Conservation (phyloP, 176 grass and related monocot species). For the Olyra latifolia region DNA sequence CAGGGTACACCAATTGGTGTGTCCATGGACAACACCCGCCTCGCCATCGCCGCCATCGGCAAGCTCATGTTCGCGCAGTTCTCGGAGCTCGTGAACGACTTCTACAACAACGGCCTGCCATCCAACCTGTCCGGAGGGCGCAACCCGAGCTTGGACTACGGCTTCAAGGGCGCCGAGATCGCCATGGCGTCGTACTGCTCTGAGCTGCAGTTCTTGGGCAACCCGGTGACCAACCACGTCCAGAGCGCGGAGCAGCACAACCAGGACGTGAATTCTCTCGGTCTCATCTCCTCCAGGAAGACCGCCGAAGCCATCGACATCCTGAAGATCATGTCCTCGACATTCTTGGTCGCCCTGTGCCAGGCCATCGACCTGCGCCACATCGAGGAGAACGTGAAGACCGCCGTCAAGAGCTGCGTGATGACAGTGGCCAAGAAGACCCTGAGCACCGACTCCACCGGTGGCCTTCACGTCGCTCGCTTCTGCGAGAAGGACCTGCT, state of each 20-base stretch:
- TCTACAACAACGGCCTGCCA: slow-evolving; percentile 81
- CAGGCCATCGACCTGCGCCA: slow-evolving; percentile 71
- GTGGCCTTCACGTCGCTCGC: slow-evolving; percentile 47
- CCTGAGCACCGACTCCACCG: slow-evolving; percentile 41
- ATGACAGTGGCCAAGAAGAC: slow-evolving; percentile 59
- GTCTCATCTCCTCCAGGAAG: slow-evolving; percentile 75
- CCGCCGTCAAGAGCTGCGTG: slow-evolving; percentile 53
- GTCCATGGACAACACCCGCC: slow-evolving; percentile 84
- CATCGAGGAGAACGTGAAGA: slow-evolving; percentile 68
- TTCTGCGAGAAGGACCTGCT: slow-evolving; percentile 70
- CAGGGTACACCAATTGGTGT: slow-evolving; percentile 86
- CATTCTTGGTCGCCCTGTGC: slow-evolving; percentile 67
- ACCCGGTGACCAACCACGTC: slow-evolving; percentile 88
- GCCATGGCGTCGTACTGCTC: slow-evolving; percentile 90
- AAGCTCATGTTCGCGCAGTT: slow-evolving; percentile 93
- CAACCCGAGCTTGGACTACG: slow-evolving; percentile 86
- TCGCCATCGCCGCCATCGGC: slow-evolving; percentile 72
- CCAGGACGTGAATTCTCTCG: slow-evolving; percentile 82
- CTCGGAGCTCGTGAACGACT: slow-evolving; percentile 82
- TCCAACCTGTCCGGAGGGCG: slow-evolving; percentile 77
- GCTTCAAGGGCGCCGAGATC: slow-evolving; percentile 84
- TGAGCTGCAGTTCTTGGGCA: slow-evolving; percentile 79
- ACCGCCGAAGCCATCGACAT: slow-evolving; percentile 74
- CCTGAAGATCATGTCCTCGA: slow-evolving; percentile 71
- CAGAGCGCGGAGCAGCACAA: slow-evolving; percentile 93